Evolutionary conservation across 1,284 basidiomycete species (phyloP).

Genomic region (Malassezia pachydermatis): DNA sequence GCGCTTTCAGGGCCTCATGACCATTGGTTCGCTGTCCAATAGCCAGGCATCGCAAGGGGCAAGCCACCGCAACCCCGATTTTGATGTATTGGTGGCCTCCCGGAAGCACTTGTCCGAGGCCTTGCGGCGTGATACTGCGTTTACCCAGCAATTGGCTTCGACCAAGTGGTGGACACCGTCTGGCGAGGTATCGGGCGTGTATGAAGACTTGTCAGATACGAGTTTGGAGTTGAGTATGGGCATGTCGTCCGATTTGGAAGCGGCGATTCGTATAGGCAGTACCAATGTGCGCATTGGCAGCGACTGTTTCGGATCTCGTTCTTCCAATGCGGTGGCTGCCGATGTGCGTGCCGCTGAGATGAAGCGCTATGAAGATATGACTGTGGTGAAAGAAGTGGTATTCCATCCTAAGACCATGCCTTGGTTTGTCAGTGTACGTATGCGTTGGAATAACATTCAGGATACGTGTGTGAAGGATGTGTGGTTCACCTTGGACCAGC

Average conservation of each 20-base stretch:
- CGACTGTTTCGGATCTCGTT: constrained; percentile 66
- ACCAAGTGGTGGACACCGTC: constrained; percentile 8
- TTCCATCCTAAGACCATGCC: constrained; percentile 47
- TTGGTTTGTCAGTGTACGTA: constrained; percentile 41
- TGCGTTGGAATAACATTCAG: background rate
- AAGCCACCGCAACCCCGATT: constrained; percentile 64
- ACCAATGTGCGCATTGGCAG: constrained; percentile 84
- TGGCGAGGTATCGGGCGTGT: constrained; percentile 15
- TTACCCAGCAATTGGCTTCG: background rate
- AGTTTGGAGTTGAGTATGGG: constrained; percentile 82
- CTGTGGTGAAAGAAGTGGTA: constrained; percentile 36
- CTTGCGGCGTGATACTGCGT: constrained; percentile 17
- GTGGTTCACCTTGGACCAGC: constrained; percentile 49
- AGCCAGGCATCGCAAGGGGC: constrained; percentile 17
- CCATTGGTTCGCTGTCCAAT: constrained; percentile 64
- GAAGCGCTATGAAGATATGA: constrained; percentile 6
- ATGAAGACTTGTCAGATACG: constrained; percentile 28
- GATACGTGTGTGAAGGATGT: constrained; percentile 37
- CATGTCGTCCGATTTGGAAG: constrained; percentile 90
- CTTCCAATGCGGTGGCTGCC: constrained; percentile 8
- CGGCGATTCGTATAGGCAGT: constrained; percentile 71
- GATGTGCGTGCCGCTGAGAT: constrained; percentile 10
- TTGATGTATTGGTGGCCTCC: constrained; percentile 60
- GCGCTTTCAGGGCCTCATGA: constrained; percentile 79
- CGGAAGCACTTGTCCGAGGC: constrained; percentile 56